Conservation (phyloP, 805 yeast genomes). For the Priceomyces haplophilus region DNA sequence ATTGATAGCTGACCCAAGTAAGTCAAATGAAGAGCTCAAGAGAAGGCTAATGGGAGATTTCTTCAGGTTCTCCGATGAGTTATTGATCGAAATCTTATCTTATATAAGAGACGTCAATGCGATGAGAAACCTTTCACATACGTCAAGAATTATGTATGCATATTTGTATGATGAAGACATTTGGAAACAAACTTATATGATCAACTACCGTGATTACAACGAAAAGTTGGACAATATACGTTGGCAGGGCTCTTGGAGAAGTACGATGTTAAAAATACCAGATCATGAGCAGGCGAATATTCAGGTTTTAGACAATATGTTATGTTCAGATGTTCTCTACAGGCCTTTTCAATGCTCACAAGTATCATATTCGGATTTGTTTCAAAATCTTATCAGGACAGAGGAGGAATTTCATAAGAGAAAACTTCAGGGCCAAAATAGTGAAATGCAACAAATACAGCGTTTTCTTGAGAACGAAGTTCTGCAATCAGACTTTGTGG, state of each 20-base stretch:
- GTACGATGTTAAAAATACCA: slow-evolving; percentile 47
- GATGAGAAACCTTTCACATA: slow-evolving; percentile 50
- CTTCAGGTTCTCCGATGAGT: slow-evolving; percentile 56
- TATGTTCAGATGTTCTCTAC: slow-evolving; percentile 76
- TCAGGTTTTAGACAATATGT: slow-evolving; percentile 44
- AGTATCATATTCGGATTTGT: slow-evolving; percentile 52
- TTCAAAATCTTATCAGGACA: slow-evolving; percentile 47
- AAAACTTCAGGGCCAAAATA: slow-evolving; percentile 3
- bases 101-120: slow-evolving; percentile 47
- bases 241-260: slow-evolving; percentile 86
- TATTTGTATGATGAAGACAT: slow-evolving; percentile 72
- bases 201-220: slow-evolving; percentile 8
- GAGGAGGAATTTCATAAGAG: slow-evolving; percentile 30
- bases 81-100: slow-evolving; percentile 52
- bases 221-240: slow-evolving; percentile 11
- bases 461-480: slow-evolving; percentile 48
- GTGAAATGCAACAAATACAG: slow-evolving; percentile 39
- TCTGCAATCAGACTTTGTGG: slow-evolving; percentile 45
- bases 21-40: slow-evolving; percentile 14
- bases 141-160: slow-evolving; percentile 70
- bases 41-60: slow-evolving; percentile 52
- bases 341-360: slow-evolving; percentile 82
- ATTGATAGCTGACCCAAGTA: slow-evolving; percentile 24
- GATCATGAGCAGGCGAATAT: slow-evolving; percentile 41
- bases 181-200: slow-evolving; percentile 64